phyloP scores from a whole-genome alignment of 805 yeast genomes.

The Pichia membranifaciens region DNA sequence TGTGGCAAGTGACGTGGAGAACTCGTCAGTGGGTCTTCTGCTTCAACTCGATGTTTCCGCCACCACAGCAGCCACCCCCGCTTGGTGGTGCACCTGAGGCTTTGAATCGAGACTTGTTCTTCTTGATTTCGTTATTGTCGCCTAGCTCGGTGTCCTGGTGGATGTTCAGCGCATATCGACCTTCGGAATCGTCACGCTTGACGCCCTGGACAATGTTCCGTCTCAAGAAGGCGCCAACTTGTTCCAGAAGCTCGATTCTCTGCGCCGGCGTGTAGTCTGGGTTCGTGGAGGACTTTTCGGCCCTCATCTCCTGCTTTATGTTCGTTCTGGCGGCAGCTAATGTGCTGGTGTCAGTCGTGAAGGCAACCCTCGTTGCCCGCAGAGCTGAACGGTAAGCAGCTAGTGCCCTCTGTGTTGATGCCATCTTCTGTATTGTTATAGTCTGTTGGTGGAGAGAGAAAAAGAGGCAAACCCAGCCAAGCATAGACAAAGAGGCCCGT shows the following conservation, averaged over 20 bases:
- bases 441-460: too few relatives aligned
- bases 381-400: slow-evolving; percentile 60
- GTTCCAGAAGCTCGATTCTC: slow-evolving; percentile 53
- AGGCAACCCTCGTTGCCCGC: slow-evolving; percentile 60
- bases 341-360: slow-evolving; percentile 43
- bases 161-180: slow-evolving; percentile 54
- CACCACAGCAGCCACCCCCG: slow-evolving; percentile 51
- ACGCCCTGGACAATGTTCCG: slow-evolving; percentile 85
- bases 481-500: too few relatives aligned
- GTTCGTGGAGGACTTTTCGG: slow-evolving; percentile 34
- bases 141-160: slow-evolving; percentile 85
- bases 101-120: slow-evolving; percentile 33
- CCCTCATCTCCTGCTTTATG: slow-evolving; percentile 48
- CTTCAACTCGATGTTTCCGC: slow-evolving; percentile 38
- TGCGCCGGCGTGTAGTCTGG: slow-evolving; percentile 43
- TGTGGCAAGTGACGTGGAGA: too few relatives aligned
- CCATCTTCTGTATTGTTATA: too few relatives aligned
- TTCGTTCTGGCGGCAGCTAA: slow-evolving; percentile 54
- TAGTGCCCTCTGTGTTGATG: slow-evolving; percentile 20
- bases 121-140: slow-evolving; percentile 75
- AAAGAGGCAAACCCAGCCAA: too few relatives aligned
- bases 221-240: slow-evolving; percentile 62
- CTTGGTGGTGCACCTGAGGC: slow-evolving; percentile 25
- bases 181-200: slow-evolving; percentile 31
- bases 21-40: slow-evolving; percentile 13